A percentile compares a stretch with the other conserved stretches of the same genome.
Conservation (phyloP, 2,329 filamentous ascomycete species). For the Fusarium incarnatum region DNA sequence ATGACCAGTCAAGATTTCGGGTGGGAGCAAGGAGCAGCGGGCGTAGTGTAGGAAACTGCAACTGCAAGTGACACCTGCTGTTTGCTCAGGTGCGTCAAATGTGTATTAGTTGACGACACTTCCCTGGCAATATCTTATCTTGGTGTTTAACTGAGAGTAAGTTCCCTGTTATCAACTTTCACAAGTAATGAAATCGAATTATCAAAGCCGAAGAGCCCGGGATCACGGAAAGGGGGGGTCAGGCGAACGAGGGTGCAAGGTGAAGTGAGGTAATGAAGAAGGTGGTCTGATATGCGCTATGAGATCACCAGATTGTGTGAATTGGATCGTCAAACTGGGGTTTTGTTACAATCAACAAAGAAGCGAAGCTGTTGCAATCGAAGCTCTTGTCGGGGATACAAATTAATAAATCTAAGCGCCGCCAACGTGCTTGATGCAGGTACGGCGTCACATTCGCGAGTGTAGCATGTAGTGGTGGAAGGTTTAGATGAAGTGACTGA, state of each 20-base stretch:
- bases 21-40: constrained; percentile 14
- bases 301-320: constrained; percentile 37
- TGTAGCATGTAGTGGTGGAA: constrained; percentile 22
- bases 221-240: constrained; percentile 16
- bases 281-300: constrained; percentile 46
- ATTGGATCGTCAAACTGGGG: constrained; percentile 1
- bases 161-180: constrained; percentile 19
- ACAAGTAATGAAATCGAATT: constrained; percentile 30
- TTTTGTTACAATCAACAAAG: not conserved
- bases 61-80: constrained; percentile 27
- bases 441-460: constrained; percentile 30
- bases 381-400: not conserved
- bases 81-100: constrained; percentile 7
- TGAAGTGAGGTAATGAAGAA: constrained; percentile 33
- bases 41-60: constrained; percentile 15
- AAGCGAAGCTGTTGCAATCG: not conserved
- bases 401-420: constrained; percentile 11
- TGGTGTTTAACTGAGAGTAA: not conserved
- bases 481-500: constrained; percentile 25
- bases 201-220: constrained; percentile 25
- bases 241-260: constrained; percentile 10
- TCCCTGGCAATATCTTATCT: constrained; percentile 12
- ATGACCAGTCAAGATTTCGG: constrained; percentile 1
- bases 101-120: constrained; percentile 21
- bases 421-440: constrained; percentile 38